Base-by-base conservation (phyloP, 2,329 filamentous ascomycete genomes). In the Aspergillus sp. region DNA sequence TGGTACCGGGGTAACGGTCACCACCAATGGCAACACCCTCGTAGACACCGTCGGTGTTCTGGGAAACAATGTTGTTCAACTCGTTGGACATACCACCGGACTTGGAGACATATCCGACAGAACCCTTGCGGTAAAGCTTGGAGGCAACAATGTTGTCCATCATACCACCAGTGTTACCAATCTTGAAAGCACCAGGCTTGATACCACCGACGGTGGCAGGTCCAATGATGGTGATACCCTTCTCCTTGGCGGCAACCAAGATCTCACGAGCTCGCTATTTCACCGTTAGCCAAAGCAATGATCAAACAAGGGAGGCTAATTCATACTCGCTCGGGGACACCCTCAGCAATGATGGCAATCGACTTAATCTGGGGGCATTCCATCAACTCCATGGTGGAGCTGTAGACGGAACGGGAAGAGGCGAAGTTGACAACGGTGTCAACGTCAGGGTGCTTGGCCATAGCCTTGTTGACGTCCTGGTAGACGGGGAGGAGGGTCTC, bases 121-220 rank as follows among this genome's bases (percentile, higher is more conserved):
- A 97, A 62, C 93, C 93, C 77, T 93, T 93, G 74, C 93, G 91
- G 85, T 98, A 98, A 50, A 98, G 88, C 85, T 98, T 98, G 70
- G 93, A 97, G 60, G 93, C 90, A 54, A 98, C 93, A 64, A 98
- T 98, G 83, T 98, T 98, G 82, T 98, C 93, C 93, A 98, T 98
- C 93, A 98, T 98, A 74, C 93, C 93, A 82, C 93, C 93, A 63
- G 93, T 98, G 82, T 98, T 98, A 71, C 93, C 93, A 56, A 98
- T 98, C 83, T 97, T 98, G 87, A 91, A 98, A 70, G 88, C 88
- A 71, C 93, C 93, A 51, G 93, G 93, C 83, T 97, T 98, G 78
- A 98, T 97, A 65, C 93, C 93, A 82, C 93, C 93, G 52, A 98
- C 93, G 44, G 93, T 98, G 61, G 93, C 93, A 54, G 93, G 93